Evolutionary conservation across 805 yeast genomes (phyloP).

Genomic region (Clavispora phyllophila): DNA sequence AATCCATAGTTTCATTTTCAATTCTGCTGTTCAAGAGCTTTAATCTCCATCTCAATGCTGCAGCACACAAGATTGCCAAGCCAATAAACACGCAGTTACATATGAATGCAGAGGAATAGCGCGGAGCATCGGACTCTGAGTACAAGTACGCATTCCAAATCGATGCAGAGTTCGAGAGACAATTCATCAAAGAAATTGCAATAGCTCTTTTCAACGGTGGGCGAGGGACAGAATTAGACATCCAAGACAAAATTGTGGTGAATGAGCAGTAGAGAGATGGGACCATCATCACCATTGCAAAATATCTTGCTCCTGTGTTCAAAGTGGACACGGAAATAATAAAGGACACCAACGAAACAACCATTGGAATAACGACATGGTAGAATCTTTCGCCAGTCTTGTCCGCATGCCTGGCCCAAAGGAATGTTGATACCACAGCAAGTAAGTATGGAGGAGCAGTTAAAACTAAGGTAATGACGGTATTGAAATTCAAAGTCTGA

Average conservation of each 20-base stretch:
- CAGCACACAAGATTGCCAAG: constrained; percentile 35
- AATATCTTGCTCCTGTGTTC: constrained; percentile 53
- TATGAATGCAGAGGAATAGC: constrained; percentile 42
- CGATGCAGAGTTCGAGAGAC: constrained; percentile 51
- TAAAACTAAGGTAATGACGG: constrained; percentile 47
- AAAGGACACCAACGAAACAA: constrained; percentile 40
- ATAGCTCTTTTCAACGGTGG: constrained; percentile 59
- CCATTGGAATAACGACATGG: constrained; percentile 43
- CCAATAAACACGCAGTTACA: constrained; percentile 46
- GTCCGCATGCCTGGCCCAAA: constrained; percentile 55
- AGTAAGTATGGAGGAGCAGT: constrained; percentile 57
- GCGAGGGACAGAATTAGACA: constrained; percentile 51
- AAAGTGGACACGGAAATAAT: constrained; percentile 46
- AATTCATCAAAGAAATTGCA: constrained; percentile 53
- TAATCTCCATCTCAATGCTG: constrained; percentile 35
- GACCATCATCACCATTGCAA: constrained; percentile 57
- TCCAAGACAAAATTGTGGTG: constrained; percentile 50
- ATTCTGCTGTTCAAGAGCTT: constrained; percentile 37
- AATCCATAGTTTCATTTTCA: constrained; percentile 42
- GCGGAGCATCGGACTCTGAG: constrained; percentile 41
- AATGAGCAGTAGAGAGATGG: constrained; percentile 52
- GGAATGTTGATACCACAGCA: constrained; percentile 46
- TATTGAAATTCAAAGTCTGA: constrained; percentile 46
- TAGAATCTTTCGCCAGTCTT: constrained; percentile 50
- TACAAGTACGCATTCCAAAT: constrained; percentile 53